Evolutionary conservation across 2,329 filamentous ascomycete genomes (phyloP), one percentile per base, ranked within the genome.

Genomic region (Colletotrichum ledebouriae): DNA sequence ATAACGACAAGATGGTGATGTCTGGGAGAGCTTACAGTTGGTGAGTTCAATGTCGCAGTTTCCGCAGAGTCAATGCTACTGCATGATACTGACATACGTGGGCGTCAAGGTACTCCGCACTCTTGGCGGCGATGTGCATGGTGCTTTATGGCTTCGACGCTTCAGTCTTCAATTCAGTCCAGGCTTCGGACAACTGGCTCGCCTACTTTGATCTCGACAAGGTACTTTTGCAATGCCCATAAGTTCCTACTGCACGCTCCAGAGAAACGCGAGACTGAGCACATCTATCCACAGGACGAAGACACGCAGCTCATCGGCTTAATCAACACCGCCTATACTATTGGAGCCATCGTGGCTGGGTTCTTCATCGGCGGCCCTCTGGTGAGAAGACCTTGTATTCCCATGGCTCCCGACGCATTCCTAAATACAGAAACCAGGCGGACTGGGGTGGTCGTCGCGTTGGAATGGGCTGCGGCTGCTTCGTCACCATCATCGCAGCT

Each of bases 41-140:
- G 62, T 65, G 25, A 29, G 55, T 47, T 7, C 11, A 1, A 52
- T 9, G 49, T 17, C 17, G n/a, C 52, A 22, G 33, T 6, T 41
- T 0, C 17, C 17, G 17, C 17, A 20, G 33, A 7, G 29, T 9
- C 29, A 17, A 7, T 0, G 10, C 13, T 29, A 6, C 12, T 39
- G 25, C 15, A 13, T 15, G 22, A 9, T 15, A 17, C 55, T 65
- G 25, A 59, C 37, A 7, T 5, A 0, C 12, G 2, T 12, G 37
- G 5, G 7, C n/a, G 9, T 25, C 0, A 10, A 86, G 88, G 88
- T 62, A 67, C 80, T 88, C 90, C 71, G 89, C 88, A 67, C 82
- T 91, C 53, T 87, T 92, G 71, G 90, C 90, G 65, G 89, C 90
- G 73, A 88, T 89, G 76, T 92, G 89, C 77, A 92, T 92, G 90